phyloP scores from a whole-genome alignment of 306 rosid genomes.

The Casuarina equisetifolia region DNA sequence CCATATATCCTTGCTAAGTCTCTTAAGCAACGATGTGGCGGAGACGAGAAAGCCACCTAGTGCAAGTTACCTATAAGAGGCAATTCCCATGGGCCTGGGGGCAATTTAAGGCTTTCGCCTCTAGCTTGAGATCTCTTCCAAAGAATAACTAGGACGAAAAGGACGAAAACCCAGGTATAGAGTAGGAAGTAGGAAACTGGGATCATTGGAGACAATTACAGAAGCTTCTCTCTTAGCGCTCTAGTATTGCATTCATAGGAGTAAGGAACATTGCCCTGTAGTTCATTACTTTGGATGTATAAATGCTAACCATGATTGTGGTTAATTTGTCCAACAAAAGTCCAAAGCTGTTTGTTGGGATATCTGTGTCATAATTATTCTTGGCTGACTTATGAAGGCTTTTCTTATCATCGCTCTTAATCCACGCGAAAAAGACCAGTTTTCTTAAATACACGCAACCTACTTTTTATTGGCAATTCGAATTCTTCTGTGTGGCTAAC shows the following conservation, averaged over 20 bases:
- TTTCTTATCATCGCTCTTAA: no score
- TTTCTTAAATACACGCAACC: no score
- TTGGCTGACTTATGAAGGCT: no score
- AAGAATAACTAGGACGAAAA: not conserved
- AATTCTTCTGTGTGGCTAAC: no score
- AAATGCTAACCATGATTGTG: no score
- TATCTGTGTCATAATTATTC: no score
- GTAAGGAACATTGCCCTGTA: not conserved
- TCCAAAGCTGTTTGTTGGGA: no score
- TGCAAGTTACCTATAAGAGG: conserved; percentile 22
- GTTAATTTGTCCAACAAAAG: no score
- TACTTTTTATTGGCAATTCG: no score
- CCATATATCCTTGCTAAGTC: conserved; percentile 9
- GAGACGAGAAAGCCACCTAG: not conserved
- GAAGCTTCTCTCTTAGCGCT: not conserved
- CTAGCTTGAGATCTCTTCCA: not conserved
- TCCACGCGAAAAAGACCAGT: no score
- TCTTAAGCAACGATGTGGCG: not conserved
- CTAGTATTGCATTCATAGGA: not conserved
- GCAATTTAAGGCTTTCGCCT: not conserved
- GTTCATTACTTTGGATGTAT: no score
- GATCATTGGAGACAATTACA: not conserved
- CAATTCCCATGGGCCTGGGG: conserved; percentile 15
- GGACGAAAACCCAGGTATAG: not conserved
- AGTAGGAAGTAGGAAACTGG: not conserved